phyloP scores from a whole-genome alignment of 768 basidiomycete genomes.

The Nidula microcarpa region DNA sequence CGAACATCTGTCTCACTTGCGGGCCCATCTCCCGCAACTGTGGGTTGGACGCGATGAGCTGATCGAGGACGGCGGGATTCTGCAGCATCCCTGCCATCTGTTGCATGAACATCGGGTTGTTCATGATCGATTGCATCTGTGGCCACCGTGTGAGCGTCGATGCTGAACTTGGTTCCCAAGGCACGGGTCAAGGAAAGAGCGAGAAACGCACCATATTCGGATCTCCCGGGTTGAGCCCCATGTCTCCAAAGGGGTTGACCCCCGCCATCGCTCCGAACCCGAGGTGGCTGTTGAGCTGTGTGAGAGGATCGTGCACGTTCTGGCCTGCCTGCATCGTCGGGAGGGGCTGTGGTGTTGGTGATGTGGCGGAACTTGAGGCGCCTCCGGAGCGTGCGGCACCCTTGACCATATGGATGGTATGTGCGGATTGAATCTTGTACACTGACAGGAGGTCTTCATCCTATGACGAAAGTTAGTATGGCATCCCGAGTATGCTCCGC shows the following conservation, averaged over 20 bases:
- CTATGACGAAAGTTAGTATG: slow-evolving; percentile 27
- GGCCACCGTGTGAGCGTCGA: slow-evolving; percentile 4
- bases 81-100: slow-evolving; percentile 88
- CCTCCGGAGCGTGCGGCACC: slow-evolving; percentile 58
- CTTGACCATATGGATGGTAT: slow-evolving; percentile 95
- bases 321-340: slow-evolving; percentile 92
- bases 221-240: slow-evolving; percentile 90
- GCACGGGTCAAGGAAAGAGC: background rate
- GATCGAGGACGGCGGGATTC: slow-evolving; percentile 86
- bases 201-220: slow-evolving; percentile 78
- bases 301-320: slow-evolving; percentile 83
- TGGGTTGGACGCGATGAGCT: slow-evolving; percentile 80
- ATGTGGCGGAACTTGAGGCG: slow-evolving; percentile 31
- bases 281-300: slow-evolving; percentile 73
- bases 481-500: slow-evolving; percentile 3
- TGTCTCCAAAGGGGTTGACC: slow-evolving; percentile 87
- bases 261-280: slow-evolving; percentile 81
- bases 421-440: slow-evolving; percentile 88
- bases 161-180: background rate
- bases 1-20: slow-evolving; percentile 75
- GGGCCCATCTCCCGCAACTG: slow-evolving; percentile 74
- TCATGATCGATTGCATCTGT: slow-evolving; percentile 83
- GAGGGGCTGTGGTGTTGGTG: slow-evolving; percentile 54
- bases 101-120: slow-evolving; percentile 78
- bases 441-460: slow-evolving; percentile 78